These are phyloP conservation scores for Agapanthus africanus DNA, from an alignment of 106 monocot genomes.

Conservation along the genomic window DNA sequence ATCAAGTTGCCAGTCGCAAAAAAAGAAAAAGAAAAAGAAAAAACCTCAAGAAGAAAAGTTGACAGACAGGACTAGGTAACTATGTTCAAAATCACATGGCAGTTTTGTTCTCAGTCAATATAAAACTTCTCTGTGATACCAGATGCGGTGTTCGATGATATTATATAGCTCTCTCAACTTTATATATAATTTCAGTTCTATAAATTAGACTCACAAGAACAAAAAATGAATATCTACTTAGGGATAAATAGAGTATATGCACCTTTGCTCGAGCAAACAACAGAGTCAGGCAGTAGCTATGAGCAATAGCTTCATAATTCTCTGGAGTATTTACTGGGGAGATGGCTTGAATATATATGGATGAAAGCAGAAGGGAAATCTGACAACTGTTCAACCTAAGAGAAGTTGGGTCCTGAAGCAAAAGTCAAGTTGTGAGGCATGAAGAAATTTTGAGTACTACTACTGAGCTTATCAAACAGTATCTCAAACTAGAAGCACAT, in stretches of 20 bases:
- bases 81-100: too few species aligned
- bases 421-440: slow-evolving; percentile 9
- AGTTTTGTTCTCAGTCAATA: not conserved
- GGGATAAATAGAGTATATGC: not conserved
- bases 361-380: slow-evolving; percentile 69
- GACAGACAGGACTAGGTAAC: too few species aligned
- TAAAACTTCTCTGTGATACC: not conserved
- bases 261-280: not conserved
- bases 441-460: too few species aligned
- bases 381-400: slow-evolving; percentile 70
- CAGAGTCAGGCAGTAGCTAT: not conserved
- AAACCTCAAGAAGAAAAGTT: too few species aligned
- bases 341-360: slow-evolving; percentile 74
- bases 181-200: too few species aligned
- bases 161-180: too few species aligned
- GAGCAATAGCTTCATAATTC: slow-evolving; percentile 20
- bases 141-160: too few species aligned
- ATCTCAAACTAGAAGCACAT: slow-evolving; percentile 3
- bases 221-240: too few species aligned
- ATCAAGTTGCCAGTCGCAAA: too few species aligned
- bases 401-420: slow-evolving; percentile 48
- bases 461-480: not conserved
- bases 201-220: too few species aligned
- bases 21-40: too few species aligned
- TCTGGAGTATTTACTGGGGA: slow-evolving; percentile 68